Conservation (phyloP, 768 basidiomycete species). For the Pisolithus microcarpus region DNA sequence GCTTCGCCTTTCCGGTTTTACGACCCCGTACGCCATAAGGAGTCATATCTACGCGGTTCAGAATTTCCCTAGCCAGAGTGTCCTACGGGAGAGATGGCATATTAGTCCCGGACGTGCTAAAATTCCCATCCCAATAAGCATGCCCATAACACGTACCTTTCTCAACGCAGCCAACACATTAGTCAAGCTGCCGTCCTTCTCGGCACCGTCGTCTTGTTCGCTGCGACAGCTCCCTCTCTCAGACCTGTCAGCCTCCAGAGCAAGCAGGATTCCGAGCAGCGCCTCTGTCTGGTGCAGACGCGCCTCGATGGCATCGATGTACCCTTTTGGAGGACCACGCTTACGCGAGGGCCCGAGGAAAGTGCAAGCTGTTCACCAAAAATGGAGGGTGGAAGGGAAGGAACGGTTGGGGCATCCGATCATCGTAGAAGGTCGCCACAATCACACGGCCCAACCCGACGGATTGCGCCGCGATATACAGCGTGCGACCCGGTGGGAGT, state of each 20-base stretch:
- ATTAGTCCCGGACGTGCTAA: neutral
- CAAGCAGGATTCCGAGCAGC: slow-evolving; percentile 72
- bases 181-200: slow-evolving; percentile 10
- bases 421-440: neutral
- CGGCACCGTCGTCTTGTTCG: neutral
- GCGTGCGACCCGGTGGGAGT: neutral
- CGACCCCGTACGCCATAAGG: slow-evolving; percentile 73
- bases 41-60: slow-evolving; percentile 73
- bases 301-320: slow-evolving; percentile 91
- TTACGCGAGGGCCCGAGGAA: slow-evolving; percentile 75
- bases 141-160: slow-evolving; percentile 31
- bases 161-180: slow-evolving; percentile 44
- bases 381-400: neutral
- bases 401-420: neutral
- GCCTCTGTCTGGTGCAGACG: slow-evolving; percentile 89
- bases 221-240: slow-evolving; percentile 17
- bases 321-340: slow-evolving; percentile 87
- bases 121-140: neutral
- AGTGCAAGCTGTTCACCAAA: slow-evolving; percentile 50
- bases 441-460: neutral
- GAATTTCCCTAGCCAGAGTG: slow-evolving; percentile 70
- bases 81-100: slow-evolving; percentile 42
- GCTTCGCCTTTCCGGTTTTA: slow-evolving; percentile 34
- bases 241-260: slow-evolving; percentile 28
- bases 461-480: neutral